These are phyloP conservation scores for Salix udensis DNA, from an alignment of 345 rosid species.

Conservation along the genomic window DNA sequence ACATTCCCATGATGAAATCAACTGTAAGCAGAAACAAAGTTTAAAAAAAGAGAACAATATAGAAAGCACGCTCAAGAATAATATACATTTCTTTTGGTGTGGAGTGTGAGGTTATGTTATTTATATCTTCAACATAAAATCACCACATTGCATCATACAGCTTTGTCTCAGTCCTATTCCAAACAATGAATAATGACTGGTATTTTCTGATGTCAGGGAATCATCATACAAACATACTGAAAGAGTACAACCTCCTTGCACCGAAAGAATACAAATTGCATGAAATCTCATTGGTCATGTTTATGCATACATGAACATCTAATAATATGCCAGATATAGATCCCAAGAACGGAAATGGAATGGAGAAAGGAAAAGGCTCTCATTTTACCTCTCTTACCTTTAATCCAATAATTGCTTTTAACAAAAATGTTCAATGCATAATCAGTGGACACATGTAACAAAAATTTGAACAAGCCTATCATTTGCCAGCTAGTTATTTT, in stretches of 20 bases:
- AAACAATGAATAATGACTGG: neutral
- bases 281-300: neutral
- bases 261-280: neutral
- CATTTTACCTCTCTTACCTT: neutral
- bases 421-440: neutral
- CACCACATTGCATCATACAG: neutral
- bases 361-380: neutral
- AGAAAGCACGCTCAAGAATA: neutral
- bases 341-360: no score
- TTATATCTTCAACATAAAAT: neutral
- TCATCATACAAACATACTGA: neutral
- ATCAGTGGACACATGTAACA: neutral
- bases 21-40: neutral
- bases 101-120: neutral
- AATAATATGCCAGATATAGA: neutral
- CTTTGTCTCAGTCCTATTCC: neutral
- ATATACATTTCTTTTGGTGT: neutral
- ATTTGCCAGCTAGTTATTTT: neutral
- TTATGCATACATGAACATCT: neutral
- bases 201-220: neutral
- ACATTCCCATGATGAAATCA: neutral
- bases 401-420: neutral
- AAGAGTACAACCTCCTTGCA: neutral
- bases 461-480: neutral
- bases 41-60: neutral